Conservation (phyloP, 768 basidiomycete species). For the Roridomyces roridus region DNA sequence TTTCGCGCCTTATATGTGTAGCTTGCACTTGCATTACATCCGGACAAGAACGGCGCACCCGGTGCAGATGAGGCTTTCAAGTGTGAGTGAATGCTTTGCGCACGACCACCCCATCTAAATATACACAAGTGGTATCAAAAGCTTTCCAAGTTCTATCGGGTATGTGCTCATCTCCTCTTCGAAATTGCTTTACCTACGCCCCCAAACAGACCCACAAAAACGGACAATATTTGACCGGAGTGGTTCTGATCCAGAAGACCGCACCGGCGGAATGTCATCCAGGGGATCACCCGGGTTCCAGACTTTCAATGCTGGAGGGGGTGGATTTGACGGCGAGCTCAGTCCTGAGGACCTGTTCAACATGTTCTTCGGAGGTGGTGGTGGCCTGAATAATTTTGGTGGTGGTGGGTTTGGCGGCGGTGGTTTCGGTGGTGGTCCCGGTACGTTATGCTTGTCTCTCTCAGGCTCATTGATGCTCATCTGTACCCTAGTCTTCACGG, state of each 20-base stretch:
- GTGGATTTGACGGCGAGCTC: slow-evolving; percentile 80
- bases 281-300: slow-evolving; percentile 53
- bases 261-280: slow-evolving; percentile 73
- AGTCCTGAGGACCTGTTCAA: slow-evolving; percentile 98
- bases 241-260: slow-evolving; percentile 89
- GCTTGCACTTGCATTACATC: slow-evolving; percentile 89
- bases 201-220: slow-evolving; percentile 82
- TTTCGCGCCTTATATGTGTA: slow-evolving; percentile 34
- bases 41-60: slow-evolving; percentile 96
- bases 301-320: slow-evolving; percentile 54
- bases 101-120: slow-evolving; percentile 13
- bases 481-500: slow-evolving; percentile 65
- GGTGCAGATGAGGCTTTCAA: slow-evolving; percentile 99
- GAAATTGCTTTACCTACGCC: slow-evolving; percentile 7
- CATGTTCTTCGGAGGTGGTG: slow-evolving; percentile 93
- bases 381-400: slow-evolving; percentile 13
- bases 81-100: slow-evolving; percentile 55
- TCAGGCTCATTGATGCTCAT: slow-evolving; percentile 5
- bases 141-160: slow-evolving; percentile 95
- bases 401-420: slow-evolving; percentile 53
- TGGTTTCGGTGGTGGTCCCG: slow-evolving; percentile 57
- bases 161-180: slow-evolving; percentile 28
- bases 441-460: slow-evolving; percentile 34
- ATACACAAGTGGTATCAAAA: slow-evolving; percentile 87
- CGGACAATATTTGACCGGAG: slow-evolving; percentile 85